These are phyloP conservation scores for Hymenochaete sp. DNA, from an alignment of 1,284 basidiomycete genomes.

Conservation along the genomic window DNA sequence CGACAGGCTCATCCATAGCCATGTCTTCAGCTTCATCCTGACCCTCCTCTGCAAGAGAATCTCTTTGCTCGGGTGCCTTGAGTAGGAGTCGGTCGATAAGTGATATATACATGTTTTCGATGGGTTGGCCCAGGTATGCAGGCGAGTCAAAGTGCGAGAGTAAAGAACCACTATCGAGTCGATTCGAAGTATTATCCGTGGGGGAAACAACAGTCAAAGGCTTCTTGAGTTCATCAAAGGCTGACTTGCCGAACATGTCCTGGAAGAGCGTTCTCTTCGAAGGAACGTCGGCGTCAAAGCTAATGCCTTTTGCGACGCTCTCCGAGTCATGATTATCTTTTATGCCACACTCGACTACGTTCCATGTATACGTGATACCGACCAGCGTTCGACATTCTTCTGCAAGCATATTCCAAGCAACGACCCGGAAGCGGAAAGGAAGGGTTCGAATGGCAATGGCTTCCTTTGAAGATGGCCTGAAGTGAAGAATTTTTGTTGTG, in stretches of 20 bases:
- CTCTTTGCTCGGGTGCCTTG: conserved; percentile 25
- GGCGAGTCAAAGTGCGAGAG: conserved; percentile 62
- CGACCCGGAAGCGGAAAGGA: conserved; percentile 51
- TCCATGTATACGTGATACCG: conserved; percentile 58
- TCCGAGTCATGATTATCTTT: conserved; percentile 34
- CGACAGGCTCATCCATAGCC: conserved; percentile 20
- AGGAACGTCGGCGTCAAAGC: conserved; percentile 24
- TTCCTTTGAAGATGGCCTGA: conserved; percentile 36
- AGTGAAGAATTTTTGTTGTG: conserved; percentile 40
- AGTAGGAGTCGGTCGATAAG: conserved; percentile 60
- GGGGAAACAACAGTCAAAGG: conserved; percentile 11
- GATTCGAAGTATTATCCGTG: conserved; percentile 19
- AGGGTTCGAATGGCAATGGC: conserved; percentile 38
- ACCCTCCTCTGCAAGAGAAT: conserved; percentile 31
- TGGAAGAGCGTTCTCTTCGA: conserved; percentile 64
- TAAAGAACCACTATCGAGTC: conserved; percentile 32
- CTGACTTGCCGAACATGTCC: conserved; percentile 74
- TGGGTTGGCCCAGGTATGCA: conserved; percentile 72
- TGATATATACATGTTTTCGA: conserved; percentile 67
- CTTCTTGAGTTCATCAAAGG: conserved; percentile 32
- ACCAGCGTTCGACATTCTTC: conserved; percentile 44
- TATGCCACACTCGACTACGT: conserved; percentile 51
- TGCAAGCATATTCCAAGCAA: conserved; percentile 38
- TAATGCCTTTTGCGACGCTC: conserved; percentile 37
- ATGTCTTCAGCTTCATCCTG: conserved; percentile 22